Base-by-base conservation (phyloP, 495 filamentous ascomycete genomes). In the Talaromyces adpressus region DNA sequence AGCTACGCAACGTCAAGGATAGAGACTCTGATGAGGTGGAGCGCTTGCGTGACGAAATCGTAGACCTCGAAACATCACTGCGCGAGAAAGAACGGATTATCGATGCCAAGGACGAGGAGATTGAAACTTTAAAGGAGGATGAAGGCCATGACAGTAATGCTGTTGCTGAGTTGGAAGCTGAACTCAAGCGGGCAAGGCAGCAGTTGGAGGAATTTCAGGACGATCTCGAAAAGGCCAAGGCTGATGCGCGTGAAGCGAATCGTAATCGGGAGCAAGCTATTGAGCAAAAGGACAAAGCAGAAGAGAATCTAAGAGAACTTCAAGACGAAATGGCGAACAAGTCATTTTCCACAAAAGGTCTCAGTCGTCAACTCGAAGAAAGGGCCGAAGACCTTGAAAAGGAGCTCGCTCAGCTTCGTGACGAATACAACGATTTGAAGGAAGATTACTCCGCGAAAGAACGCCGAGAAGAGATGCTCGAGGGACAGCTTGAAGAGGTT, bases 261-360 rank as follows among this genome's bases (percentile, higher is more conserved):
- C 80, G 85, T 2, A 82, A 88, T 59, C 74, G 87, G 11, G 78
- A 89, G 57, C 77, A 83, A 32, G 88, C 89, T n/a, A 62, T 84
- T n/a, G 71, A 81, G 22, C 82, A 87, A 57, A 90, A 88, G 54
- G 68, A 74, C 6, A 72, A 75, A 25, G 76, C 76, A 0, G 80
- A 84, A 62, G 72, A 77, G 18, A 76, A 85, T 57, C 71, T 83
- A 23, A 74, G 77, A 51, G 77, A 92, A 70, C 72, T 94, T 20
- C 87, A 87, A 57, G 87, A 90, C 53, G 89, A 93, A 66, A 85
- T 92, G 80, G 80, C 87, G 7, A 87, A 92, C 70, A 92, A 91
- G 69, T 91, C 89, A 0, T 81, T 92, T 61, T 87, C 83, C 23
- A 88, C 88, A 29, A 92, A 88, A 70, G 88, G 87, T n/a, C 78